phyloP scores from a whole-genome alignment of 2,329 filamentous ascomycete genomes.

The Purpureocillium takamizusanense region DNA sequence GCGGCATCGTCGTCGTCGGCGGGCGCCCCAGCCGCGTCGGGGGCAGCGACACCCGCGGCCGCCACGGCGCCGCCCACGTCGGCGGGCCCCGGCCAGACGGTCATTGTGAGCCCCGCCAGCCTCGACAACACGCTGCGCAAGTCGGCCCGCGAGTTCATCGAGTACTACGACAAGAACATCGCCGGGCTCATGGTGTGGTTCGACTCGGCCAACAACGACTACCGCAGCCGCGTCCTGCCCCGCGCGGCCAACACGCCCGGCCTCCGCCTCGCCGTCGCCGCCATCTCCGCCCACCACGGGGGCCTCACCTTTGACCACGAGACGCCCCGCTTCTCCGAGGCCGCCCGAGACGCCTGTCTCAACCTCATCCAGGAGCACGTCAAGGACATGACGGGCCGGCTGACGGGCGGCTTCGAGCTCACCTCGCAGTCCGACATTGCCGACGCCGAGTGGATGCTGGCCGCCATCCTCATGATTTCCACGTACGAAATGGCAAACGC shows the following conservation, averaged over 20 bases:
- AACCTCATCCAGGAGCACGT: conserved; percentile 14
- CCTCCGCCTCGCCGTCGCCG: conserved; percentile 17
- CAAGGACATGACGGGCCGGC: conserved; percentile 13
- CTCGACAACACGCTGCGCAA: conserved; percentile 9
- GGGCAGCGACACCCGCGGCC: too few species aligned
- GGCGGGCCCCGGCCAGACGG: too few species aligned
- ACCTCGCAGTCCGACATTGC: conserved; percentile 12
- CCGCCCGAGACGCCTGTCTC: conserved; percentile 17
- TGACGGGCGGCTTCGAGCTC: conserved; percentile 12
- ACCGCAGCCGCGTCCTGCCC: conserved; percentile 16
- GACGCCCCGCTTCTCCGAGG: conserved; percentile 13
- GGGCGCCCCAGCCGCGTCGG: too few species aligned
- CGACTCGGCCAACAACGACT: conserved; percentile 18
- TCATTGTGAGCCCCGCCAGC: background rate
- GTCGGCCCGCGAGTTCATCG: conserved; percentile 14
- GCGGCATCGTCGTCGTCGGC: background rate
- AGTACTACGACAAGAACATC: conserved; percentile 19
- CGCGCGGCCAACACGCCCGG: conserved; percentile 15
- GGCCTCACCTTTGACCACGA: conserved; percentile 11
- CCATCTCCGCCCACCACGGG: conserved; percentile 19
- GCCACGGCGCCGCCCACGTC: too few species aligned
- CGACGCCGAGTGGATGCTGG: conserved; percentile 20
- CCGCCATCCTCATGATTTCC: conserved; percentile 19
- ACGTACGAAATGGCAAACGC: conserved; percentile 20
- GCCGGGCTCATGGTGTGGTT: conserved; percentile 22